Evolutionary conservation across 2,329 filamentous ascomycete genomes (phyloP), one percentile per base, ranked within the genome.

Genomic region (Lecanicillium sp.): DNA sequence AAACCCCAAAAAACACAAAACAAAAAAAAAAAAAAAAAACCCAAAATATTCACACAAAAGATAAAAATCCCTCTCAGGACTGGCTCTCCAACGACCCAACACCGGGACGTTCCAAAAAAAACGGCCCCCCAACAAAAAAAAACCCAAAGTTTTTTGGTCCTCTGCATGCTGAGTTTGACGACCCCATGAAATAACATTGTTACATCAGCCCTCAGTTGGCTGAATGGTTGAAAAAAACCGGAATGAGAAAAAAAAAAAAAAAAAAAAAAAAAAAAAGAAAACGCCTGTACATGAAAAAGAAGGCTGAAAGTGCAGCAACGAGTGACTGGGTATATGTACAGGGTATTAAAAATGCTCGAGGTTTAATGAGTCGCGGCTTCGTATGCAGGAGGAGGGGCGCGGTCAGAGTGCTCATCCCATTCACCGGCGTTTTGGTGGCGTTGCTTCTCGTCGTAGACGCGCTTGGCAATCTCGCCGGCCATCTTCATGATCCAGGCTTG

Each of bases 401-500:
- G 33, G 19, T 43, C 41, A 15, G 37, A 29, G 25, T 17, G 20
- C 20, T 77, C 72, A 44, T 79, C 72, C 38, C 67, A 62, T 42
- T 77, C 73, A 30, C 71, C 65, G 37, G 71, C 65, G 5, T 59
- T 60, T 18, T 66, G 63, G 38, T 73, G 67, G 27, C 69, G 66
- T 39, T 71, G 67, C 62, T 95, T 92, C 63, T 95, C 86, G 49
- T 95, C 86, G 48, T 90, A 86, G 47, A 94, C 87, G 40, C 87
- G 83, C 36, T 81, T 72, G 27, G 88, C 87, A 51, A 97, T 90
- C 60, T 97, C 92, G 46, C 81, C 82, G 5, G 90, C 89, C 77
- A 98, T 92, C 67, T 95, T 92, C 66, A 83, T 79, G 63, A 92
- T 84, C 84, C 86, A 92, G 3, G 85, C 86, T 58, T 87, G 82